A percentile compares a stretch with the other conserved stretches of the same genome.
Conservation (phyloP, 1,284 basidiomycete species). For the Coriolopsis trogii region DNA sequence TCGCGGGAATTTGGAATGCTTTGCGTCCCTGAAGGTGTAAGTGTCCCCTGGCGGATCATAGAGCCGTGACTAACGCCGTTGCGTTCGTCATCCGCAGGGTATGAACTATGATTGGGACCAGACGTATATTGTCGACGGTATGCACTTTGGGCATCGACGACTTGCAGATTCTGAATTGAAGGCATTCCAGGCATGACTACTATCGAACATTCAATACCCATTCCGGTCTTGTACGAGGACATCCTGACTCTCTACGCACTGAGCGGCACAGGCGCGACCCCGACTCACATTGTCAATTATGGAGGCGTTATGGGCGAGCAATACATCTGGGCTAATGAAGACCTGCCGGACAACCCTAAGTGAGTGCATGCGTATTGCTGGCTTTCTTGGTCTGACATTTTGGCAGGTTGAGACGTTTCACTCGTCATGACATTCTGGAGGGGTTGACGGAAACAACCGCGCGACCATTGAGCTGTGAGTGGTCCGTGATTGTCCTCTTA, state of each 20-base stretch:
- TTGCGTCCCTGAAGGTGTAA: slow-evolving; percentile 69
- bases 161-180: neutral
- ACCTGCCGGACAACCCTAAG: slow-evolving; percentile 70
- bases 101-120: slow-evolving; percentile 79
- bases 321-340: slow-evolving; percentile 63
- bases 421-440: slow-evolving; percentile 67
- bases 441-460: slow-evolving; percentile 59
- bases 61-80: too few relatives aligned
- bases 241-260: slow-evolving; percentile 57
- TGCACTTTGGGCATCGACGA: slow-evolving; percentile 13
- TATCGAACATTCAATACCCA: slow-evolving; percentile 70
- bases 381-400: neutral
- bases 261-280: slow-evolving; percentile 74
- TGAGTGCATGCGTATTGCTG: slow-evolving; percentile 31
- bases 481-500: neutral
- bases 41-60: too few relatives aligned
- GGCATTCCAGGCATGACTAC: slow-evolving; percentile 68
- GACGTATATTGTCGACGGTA: slow-evolving; percentile 74
- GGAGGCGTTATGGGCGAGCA: slow-evolving; percentile 70
- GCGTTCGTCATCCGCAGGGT: too few relatives aligned
- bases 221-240: slow-evolving; percentile 70
- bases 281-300: slow-evolving; percentile 75
- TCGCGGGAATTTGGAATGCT: slow-evolving; percentile 67
- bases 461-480: slow-evolving; percentile 60
- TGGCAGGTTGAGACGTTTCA: slow-evolving; percentile 60